These are phyloP conservation scores for Eucalyptus curtisii DNA, from an alignment of 345 rosid species.

Conservation along the genomic window DNA sequence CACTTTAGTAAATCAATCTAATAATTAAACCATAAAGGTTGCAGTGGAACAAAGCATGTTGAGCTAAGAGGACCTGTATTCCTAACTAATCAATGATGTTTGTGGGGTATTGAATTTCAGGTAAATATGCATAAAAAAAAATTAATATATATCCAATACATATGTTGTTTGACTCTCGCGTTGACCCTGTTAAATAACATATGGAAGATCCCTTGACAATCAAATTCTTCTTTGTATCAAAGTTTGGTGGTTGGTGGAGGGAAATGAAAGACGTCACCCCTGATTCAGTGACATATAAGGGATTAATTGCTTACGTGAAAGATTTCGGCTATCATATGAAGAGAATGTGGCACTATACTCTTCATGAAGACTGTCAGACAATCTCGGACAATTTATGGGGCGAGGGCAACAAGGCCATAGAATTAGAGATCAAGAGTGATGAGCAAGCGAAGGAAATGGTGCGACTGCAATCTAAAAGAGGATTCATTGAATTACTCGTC, in stretches of 20 bases:
- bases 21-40: too few relatives aligned
- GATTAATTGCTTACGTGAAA: neutral
- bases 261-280: neutral
- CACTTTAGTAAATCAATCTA: too few relatives aligned
- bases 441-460: too few relatives aligned
- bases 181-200: neutral
- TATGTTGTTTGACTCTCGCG: neutral
- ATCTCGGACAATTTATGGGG: accelerated
- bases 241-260: neutral
- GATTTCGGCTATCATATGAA: neutral
- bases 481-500: too few relatives aligned
- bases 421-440: too few relatives aligned
- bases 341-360: neutral
- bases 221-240: neutral
- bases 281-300: neutral
- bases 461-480: too few relatives aligned
- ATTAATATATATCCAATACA: neutral
- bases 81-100: neutral
- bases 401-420: accelerated
- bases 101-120: too few relatives aligned
- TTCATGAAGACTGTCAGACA: accelerated
- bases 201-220: neutral
- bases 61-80: too few relatives aligned
- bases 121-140: neutral
- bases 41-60: too few relatives aligned